Evolutionary conservation across 257 asterid genomes (phyloP).

Genomic region (Nicotiana otophora): DNA sequence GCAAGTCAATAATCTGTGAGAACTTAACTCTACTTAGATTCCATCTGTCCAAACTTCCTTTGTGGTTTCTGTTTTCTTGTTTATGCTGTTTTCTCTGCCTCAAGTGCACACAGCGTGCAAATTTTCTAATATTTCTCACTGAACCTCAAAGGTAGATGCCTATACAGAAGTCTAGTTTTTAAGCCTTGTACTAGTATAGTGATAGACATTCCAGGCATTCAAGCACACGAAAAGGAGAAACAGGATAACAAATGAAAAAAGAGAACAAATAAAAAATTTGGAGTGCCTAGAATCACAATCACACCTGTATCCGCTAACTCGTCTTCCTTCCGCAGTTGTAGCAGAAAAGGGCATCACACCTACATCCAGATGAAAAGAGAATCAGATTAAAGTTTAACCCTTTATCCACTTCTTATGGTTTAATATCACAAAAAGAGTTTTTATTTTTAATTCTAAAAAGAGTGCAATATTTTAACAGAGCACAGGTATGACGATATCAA

Average conservation of each 20-base stretch:
- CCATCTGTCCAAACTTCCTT: no score
- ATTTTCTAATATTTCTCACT: neutral
- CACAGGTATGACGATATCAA: no score
- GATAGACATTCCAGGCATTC: neutral
- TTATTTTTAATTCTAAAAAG: neutral
- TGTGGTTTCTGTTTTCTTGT: neutral
- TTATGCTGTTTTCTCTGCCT: neutral
- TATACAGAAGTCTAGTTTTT: neutral
- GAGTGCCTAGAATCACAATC: neutral
- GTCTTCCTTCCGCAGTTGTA: slow-evolving; percentile 6
- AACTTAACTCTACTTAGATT: no score
- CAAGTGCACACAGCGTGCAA: neutral
- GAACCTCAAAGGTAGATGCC: neutral
- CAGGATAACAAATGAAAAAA: no score
- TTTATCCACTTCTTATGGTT: neutral
- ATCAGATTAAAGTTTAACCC: neutral
- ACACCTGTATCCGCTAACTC: neutral
- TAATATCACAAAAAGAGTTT: neutral
- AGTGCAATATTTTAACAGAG: neutral
- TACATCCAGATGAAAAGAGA: slow-evolving; percentile 1
- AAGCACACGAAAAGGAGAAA: neutral
- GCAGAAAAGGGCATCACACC: slow-evolving; percentile 8
- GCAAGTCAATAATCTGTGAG: no score
- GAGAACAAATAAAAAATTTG: no score
- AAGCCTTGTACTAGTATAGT: neutral